Conservation (phyloP, 345 rosid genomes). For the Murraya paniculata region DNA sequence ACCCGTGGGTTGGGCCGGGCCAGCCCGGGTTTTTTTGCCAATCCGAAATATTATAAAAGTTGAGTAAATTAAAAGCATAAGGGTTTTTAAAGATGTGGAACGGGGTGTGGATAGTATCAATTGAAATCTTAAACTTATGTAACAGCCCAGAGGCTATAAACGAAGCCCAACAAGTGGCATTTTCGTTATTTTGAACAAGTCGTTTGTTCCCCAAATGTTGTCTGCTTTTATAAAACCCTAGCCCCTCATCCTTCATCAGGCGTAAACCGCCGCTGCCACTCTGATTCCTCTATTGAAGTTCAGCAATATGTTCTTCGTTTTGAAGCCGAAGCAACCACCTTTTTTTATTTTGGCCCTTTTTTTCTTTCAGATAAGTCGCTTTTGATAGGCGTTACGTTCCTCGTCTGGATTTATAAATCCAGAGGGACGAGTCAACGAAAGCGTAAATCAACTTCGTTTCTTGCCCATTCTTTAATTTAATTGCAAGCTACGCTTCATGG, state of each 20-base stretch:
- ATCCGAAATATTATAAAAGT: no score
- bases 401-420: slow-evolving; percentile 23
- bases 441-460: slow-evolving; percentile 34
- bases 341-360: neutral
- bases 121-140: no score
- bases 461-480: neutral
- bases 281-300: neutral
- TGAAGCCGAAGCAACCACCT: neutral
- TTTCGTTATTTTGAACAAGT: neutral
- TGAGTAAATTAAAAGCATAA: no score
- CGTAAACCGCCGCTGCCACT: neutral
- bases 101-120: no score
- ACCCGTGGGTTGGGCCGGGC: no score
- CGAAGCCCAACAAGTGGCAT: neutral
- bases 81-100: no score
- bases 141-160: neutral
- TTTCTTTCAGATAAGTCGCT: slow-evolving; percentile 20
- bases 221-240: neutral
- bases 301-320: neutral
- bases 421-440: slow-evolving; percentile 48
- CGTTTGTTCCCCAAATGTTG: neutral
- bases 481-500: neutral
- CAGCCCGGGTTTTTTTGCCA: no score
- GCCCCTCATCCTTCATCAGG: neutral
- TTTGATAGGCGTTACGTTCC: slow-evolving; percentile 57